phyloP scores from a whole-genome alignment of 768 basidiomycete species.

The Rhizopogon rudus region DNA sequence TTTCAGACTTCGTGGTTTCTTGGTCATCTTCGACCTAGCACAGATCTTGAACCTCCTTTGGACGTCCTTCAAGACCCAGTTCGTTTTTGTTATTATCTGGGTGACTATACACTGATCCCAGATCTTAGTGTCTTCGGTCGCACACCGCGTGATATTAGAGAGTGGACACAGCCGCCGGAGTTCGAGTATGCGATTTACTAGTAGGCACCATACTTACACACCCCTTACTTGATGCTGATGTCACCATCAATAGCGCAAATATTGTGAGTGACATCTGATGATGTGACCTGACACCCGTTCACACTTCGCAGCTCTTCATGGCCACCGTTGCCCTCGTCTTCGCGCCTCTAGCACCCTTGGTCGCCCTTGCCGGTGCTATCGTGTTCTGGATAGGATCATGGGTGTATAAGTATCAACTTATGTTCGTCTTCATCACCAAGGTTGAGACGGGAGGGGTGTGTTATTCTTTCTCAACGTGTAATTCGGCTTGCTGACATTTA shows the following conservation, averaged over 20 bases:
- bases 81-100: constrained; percentile 17
- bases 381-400: constrained; percentile 86
- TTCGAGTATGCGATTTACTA: constrained; percentile 86
- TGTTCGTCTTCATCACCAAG: constrained; percentile 87
- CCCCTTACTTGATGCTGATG: background rate
- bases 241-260: constrained; percentile 40
- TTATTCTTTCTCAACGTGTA: constrained; percentile 10
- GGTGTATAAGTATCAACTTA: constrained; percentile 95
- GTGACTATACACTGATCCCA: constrained; percentile 1
- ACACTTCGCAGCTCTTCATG: constrained; percentile 64
- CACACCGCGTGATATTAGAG: constrained; percentile 84
- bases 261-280: constrained; percentile 35
- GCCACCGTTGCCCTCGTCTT: constrained; percentile 92
- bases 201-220: constrained; percentile 35
- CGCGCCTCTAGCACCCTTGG: constrained; percentile 90
- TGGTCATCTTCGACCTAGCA: constrained; percentile 91
- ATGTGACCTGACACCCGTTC: background rate
- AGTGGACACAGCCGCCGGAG: constrained; percentile 87
- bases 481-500: constrained; percentile 3
- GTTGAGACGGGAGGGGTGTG: constrained; percentile 92
- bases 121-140: constrained; percentile 67
- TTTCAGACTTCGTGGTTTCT: constrained; percentile 83
- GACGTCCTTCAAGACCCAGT: constrained; percentile 82
- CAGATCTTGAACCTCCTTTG: constrained; percentile 89
- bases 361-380: constrained; percentile 72